Evolutionary conservation across 768 basidiomycete genomes (phyloP).

Genomic region (Hypholoma fasciculare): DNA sequence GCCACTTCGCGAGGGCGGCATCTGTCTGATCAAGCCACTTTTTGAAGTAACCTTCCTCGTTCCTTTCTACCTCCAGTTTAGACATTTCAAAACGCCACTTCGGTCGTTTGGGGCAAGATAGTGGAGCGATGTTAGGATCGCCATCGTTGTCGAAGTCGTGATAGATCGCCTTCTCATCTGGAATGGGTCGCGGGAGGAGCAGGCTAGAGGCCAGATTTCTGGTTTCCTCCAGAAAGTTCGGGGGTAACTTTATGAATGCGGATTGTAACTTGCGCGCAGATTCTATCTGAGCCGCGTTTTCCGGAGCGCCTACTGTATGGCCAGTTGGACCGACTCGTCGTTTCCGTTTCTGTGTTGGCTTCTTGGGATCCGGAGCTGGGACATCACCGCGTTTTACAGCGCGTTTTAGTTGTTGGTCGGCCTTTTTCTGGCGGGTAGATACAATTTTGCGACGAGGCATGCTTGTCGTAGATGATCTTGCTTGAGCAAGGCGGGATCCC

Average conservation of each 20-base stretch:
- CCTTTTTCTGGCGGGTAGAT: slow-evolving; percentile 70
- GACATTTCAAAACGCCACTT: slow-evolving; percentile 87
- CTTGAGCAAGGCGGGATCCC: not conserved
- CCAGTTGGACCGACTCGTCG: slow-evolving; percentile 32
- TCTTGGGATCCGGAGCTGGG: slow-evolving; percentile 34
- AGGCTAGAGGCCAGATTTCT: slow-evolving; percentile 53
- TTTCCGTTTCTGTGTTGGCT: slow-evolving; percentile 24
- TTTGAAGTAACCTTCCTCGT: slow-evolving; percentile 82
- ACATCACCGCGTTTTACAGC: slow-evolving; percentile 83
- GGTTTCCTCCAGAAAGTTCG: slow-evolving; percentile 59
- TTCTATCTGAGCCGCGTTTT: slow-evolving; percentile 31
- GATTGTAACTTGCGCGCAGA: slow-evolving; percentile 64
- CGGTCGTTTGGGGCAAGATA: slow-evolving; percentile 68
- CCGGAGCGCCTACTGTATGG: slow-evolving; percentile 22
- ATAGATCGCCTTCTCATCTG: slow-evolving; percentile 37
- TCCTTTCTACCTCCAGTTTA: slow-evolving; percentile 86
- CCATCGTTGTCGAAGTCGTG: slow-evolving; percentile 19
- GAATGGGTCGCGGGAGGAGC: slow-evolving; percentile 58
- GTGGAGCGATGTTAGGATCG: slow-evolving; percentile 16
- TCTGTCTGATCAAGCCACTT: slow-evolving; percentile 79
- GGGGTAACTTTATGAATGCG: slow-evolving; percentile 63
- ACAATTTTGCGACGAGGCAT: slow-evolving; percentile 54
- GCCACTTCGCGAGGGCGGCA: slow-evolving; percentile 53
- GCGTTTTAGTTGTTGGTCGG: slow-evolving; percentile 73
- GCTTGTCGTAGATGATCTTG: not conserved